Evolutionary conservation across 75 land plant genomes (phyloP).

Genomic region (Isoetes taiwanensis): DNA sequence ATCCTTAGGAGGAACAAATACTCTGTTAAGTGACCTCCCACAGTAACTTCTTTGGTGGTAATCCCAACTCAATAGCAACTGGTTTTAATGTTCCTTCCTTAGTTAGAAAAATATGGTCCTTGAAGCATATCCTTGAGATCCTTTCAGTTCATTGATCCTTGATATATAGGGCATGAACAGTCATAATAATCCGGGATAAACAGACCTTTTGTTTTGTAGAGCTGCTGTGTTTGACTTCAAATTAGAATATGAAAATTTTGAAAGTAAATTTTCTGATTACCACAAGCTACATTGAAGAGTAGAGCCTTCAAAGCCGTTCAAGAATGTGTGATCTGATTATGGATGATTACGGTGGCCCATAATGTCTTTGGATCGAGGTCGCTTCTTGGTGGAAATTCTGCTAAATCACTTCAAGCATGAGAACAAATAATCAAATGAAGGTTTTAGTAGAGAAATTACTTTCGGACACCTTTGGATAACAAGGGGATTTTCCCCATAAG

Average conservation of each 20-base stretch:
- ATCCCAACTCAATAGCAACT: slow-evolving; percentile 42
- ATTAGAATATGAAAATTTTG: too few species aligned
- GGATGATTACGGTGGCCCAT: slow-evolving; percentile 23
- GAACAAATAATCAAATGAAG: too few species aligned
- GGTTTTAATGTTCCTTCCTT: slow-evolving; percentile 29
- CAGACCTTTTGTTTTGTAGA: slow-evolving; percentile 17
- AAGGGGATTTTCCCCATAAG: slow-evolving; percentile 37
- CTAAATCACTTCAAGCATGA: background rate
- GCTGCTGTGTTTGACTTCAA: too few species aligned
- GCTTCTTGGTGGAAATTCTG: slow-evolving; percentile 16
- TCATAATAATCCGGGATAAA: slow-evolving; percentile 53
- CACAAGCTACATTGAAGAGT: slow-evolving; percentile 42
- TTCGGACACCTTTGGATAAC: too few species aligned
- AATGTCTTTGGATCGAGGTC: slow-evolving; percentile 15
- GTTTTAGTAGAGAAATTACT: too few species aligned
- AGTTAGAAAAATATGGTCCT: slow-evolving; percentile 30
- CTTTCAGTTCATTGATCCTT: slow-evolving; percentile 20
- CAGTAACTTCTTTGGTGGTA: too few species aligned
- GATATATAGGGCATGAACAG: slow-evolving; percentile 34
- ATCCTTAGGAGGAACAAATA: background rate
- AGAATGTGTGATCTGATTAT: slow-evolving; percentile 24
- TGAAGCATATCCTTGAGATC: slow-evolving; percentile 33
- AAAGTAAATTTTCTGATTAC: too few species aligned
- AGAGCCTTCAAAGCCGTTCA: slow-evolving; percentile 25
- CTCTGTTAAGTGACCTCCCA: too few species aligned